Evolutionary conservation across 805 yeast species (phyloP).

Genomic region (Cyberlindnera saturnus): DNA sequence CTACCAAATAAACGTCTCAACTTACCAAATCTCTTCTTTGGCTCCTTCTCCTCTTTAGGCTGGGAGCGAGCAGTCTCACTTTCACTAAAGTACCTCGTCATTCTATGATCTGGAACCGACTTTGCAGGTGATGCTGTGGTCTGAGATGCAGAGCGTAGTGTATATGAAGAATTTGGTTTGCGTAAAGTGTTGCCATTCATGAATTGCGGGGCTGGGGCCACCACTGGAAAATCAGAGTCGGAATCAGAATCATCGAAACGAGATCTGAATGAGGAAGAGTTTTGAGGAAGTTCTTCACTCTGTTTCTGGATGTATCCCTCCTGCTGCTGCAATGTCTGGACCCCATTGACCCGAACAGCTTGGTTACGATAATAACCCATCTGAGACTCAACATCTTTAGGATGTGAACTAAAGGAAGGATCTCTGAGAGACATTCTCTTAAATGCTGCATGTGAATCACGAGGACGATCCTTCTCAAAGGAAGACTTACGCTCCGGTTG

Average conservation of each 20-base stretch:
- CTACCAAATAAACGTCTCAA: constrained; percentile 37
- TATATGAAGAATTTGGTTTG: constrained; percentile 20
- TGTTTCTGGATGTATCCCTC: constrained; percentile 1
- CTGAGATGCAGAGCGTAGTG: constrained; percentile 25
- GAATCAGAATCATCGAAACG: constrained; percentile 63
- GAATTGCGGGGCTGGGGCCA: constrained; percentile 15
- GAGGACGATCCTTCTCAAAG: constrained; percentile 42
- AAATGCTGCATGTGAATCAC: constrained; percentile 29
- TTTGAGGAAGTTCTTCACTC: background rate
- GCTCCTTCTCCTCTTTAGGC: constrained; percentile 22
- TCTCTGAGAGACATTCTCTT: constrained; percentile 31
- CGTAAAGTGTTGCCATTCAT: constrained; percentile 10
- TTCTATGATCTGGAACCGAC: constrained; percentile 19
- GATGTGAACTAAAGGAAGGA: constrained; percentile 19
- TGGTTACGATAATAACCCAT: constrained; percentile 24
- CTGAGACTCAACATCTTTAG: constrained; percentile 16
- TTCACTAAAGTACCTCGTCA: constrained; percentile 26
- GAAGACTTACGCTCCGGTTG: constrained; percentile 38
- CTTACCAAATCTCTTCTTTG: constrained; percentile 26
- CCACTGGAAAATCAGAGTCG: constrained; percentile 35
- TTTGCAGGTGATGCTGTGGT: constrained; percentile 23
- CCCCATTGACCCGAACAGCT: constrained; percentile 11
- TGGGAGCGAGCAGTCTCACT: constrained; percentile 9
- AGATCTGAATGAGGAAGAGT: constrained; percentile 30
- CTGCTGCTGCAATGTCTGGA: constrained; percentile 9